These are phyloP conservation scores for Talaromyces adpressus DNA, from an alignment of 495 filamentous ascomycete species.

Conservation along the genomic window DNA sequence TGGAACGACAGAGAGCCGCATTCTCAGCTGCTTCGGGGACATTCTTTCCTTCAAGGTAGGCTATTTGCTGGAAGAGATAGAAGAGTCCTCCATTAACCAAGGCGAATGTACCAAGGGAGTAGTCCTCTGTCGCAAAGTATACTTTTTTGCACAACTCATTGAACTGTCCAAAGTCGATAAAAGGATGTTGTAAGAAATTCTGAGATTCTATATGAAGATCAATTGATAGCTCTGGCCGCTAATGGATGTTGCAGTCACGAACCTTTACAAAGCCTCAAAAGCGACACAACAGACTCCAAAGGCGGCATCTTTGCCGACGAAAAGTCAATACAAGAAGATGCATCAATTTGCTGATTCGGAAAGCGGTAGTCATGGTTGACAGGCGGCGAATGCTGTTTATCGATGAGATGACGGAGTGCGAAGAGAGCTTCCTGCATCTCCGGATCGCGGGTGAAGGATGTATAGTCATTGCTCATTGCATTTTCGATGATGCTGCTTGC, in stretches of 20 bases:
- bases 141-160: slow-evolving; percentile 51
- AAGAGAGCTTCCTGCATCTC: slow-evolving; percentile 51
- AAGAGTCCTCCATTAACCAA: slow-evolving; percentile 50
- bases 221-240: too few relatives aligned
- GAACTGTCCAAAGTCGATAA: slow-evolving; percentile 45
- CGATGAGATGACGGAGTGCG: slow-evolving; percentile 47
- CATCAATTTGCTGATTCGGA: slow-evolving; percentile 30
- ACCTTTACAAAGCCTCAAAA: slow-evolving; percentile 47
- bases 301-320: slow-evolving; percentile 50
- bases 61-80: slow-evolving; percentile 47
- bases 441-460: slow-evolving; percentile 38
- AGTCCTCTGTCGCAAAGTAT: slow-evolving; percentile 53
- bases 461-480: slow-evolving; percentile 44
- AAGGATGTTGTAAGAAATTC: slow-evolving; percentile 18
- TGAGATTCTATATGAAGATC: slow-evolving; percentile 13
- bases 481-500: slow-evolving; percentile 56
- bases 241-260: neutral
- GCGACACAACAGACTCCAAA: slow-evolving; percentile 37
- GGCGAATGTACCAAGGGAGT: slow-evolving; percentile 47
- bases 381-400: slow-evolving; percentile 25
- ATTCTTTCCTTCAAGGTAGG: slow-evolving; percentile 24
- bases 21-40: slow-evolving; percentile 14
- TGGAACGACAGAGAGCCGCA: slow-evolving; percentile 38
- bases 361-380: slow-evolving; percentile 36
- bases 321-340: slow-evolving; percentile 27